Percentiles rank a stretch among this genome's conserved stretches.
These are phyloP conservation scores for Apophysomyces variabilis DNA, from an alignment of 371 early-diverging fungal genomes.

Conservation along the genomic window DNA sequence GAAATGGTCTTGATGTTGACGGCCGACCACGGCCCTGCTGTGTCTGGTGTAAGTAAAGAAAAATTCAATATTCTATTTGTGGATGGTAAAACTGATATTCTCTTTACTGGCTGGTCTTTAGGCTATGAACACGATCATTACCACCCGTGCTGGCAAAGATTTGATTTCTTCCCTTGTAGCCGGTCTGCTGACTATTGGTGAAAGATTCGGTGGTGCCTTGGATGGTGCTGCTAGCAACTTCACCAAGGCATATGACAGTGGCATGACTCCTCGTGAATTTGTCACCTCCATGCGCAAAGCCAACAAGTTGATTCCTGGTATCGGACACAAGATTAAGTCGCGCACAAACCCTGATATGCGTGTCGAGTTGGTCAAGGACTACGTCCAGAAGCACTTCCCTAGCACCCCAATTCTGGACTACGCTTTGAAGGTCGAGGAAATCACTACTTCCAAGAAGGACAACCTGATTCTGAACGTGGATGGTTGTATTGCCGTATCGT, in stretches of 20 bases:
- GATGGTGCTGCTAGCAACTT: slow-evolving; percentile 96
- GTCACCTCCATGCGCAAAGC: slow-evolving; percentile 91
- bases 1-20: slow-evolving; percentile 99
- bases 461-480: slow-evolving; percentile 98
- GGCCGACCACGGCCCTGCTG: slow-evolving; percentile 96
- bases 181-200: slow-evolving; percentile 95
- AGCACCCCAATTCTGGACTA: slow-evolving; percentile 88
- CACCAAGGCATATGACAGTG: slow-evolving; percentile 88
- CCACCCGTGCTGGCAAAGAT: slow-evolving; percentile 98
- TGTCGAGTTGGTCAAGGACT: slow-evolving; percentile 93
- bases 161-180: slow-evolving; percentile 93
- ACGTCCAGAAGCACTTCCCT: slow-evolving; percentile 90
- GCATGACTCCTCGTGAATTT: slow-evolving; percentile 88
- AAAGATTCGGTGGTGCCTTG: slow-evolving; percentile 96
- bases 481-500: slow-evolving; percentile 94
- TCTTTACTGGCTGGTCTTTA: slow-evolving; percentile 3
- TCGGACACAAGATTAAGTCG: slow-evolving; percentile 99
- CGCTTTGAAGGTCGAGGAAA: slow-evolving; percentile 92
- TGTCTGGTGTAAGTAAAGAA: slow-evolving; percentile 51
- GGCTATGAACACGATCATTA: slow-evolving; percentile 99
- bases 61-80: too few species aligned
- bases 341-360: slow-evolving; percentile 98
- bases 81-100: too few species aligned
- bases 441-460: slow-evolving; percentile 98
- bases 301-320: slow-evolving; percentile 93